Evolutionary conservation across 139 green algal genomes (phyloP).

Genomic region (Ulvella scutata): DNA sequence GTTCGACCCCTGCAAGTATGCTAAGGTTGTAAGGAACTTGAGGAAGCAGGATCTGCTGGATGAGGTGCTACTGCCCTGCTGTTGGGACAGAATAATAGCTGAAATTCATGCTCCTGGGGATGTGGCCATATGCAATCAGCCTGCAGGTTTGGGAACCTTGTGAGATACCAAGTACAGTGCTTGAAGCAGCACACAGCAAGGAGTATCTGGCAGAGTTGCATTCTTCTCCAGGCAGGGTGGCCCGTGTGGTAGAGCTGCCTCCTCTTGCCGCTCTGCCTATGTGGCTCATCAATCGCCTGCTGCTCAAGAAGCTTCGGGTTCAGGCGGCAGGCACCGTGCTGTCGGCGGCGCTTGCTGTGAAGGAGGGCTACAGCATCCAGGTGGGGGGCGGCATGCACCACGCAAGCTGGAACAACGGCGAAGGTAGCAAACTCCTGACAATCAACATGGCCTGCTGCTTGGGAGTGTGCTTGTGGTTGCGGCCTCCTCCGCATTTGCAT

Average conservation of each 20-base stretch:
- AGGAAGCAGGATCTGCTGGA: constrained; percentile 3
- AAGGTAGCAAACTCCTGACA: too few relatives aligned
- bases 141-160: constrained; percentile 11
- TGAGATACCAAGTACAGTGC: constrained; percentile 14
- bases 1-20: constrained; percentile 66
- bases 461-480: too few relatives aligned
- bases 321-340: constrained; percentile 42
- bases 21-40: constrained; percentile 18
- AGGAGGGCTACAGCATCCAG: constrained; percentile 63
- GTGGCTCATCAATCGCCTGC: constrained; percentile 22
- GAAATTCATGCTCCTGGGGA: too few relatives aligned
- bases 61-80: too few relatives aligned
- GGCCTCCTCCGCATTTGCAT: too few relatives aligned
- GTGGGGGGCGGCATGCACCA: constrained; percentile 71
- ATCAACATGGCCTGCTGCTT: too few relatives aligned
- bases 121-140: not conserved
- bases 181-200: constrained; percentile 30
- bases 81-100: too few relatives aligned
- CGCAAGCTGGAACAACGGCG: constrained; percentile 19
- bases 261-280: constrained; percentile 40
- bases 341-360: constrained; percentile 40
- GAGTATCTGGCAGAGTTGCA: constrained; percentile 37
- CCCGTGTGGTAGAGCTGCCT: constrained; percentile 45
- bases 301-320: constrained; percentile 32
- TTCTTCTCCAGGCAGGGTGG: constrained; percentile 19